These are phyloP conservation scores for Bipolaris victoriae DNA, from an alignment of 2,329 filamentous ascomycete genomes.

Conservation along the genomic window DNA sequence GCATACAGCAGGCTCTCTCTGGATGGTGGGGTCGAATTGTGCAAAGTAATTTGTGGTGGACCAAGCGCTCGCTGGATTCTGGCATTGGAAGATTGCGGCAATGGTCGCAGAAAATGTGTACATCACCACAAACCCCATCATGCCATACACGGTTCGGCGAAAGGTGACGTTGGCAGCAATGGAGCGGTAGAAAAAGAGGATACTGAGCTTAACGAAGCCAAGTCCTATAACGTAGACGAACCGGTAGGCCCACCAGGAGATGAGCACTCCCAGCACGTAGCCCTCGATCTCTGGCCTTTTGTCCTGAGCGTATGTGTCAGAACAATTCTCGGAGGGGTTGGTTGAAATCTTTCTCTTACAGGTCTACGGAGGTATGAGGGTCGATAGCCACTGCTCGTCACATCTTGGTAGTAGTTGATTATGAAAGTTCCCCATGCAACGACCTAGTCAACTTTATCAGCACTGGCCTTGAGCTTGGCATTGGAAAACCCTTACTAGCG, in stretches of 20 bases:
- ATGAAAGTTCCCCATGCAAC: constrained; percentile 47
- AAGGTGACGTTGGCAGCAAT: constrained; percentile 45
- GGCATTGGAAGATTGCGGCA: constrained; percentile 43
- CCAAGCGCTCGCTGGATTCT: constrained; percentile 39
- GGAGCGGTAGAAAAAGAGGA: constrained; percentile 45
- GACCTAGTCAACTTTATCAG: constrained; percentile 30
- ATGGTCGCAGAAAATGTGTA: constrained; percentile 40
- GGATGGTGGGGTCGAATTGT: constrained; percentile 34
- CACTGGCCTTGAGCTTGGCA: not conserved
- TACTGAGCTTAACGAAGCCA: constrained; percentile 42
- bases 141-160: constrained; percentile 37
- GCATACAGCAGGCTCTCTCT: constrained; percentile 34
- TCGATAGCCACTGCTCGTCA: constrained; percentile 32
- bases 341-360: constrained; percentile 20
- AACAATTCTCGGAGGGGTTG: not conserved
- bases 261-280: constrained; percentile 35
- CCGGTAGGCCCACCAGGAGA: constrained; percentile 47
- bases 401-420: constrained; percentile 46
- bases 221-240: constrained; percentile 39
- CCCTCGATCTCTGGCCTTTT: constrained; percentile 34
- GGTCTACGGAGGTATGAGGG: constrained; percentile 36
- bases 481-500: constrained; percentile 31
- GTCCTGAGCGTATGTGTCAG: constrained; percentile 30
- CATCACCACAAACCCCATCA: constrained; percentile 39
- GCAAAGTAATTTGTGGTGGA: constrained; percentile 37